Evolutionary conservation across 257 asterid species (phyloP), one percentile per base, ranked within the genome.

Genomic region (Nemophila menziesii): DNA sequence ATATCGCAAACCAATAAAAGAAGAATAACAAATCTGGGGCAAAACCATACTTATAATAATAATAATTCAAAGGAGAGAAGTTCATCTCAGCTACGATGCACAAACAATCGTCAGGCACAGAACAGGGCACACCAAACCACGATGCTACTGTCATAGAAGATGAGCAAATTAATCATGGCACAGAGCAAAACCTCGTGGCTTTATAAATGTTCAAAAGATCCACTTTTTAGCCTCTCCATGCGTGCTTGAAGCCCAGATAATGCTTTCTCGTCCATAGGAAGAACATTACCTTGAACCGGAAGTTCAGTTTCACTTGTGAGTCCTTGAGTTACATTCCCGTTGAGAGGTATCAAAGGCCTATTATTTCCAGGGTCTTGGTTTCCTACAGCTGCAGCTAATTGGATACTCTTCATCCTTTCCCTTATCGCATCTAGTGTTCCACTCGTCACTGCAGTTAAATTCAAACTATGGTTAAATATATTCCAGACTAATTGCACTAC

Each of bases 351-450:
- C 62, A 75, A 57, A 18, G 92, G 82, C 51, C 77, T 68, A n/a
- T n/a, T n/a, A 58, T 26, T 66, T 51, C 76, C 78, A 7, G 76
- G 11, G 20, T 82, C 97, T 0, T 68, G 71, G 44, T 70, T 79
- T 60, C 80, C 92, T 24, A 66, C 65, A 33, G 80, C 67, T 19
- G 97, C 73, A 20, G 92, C 79, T 64, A 82, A 48, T 52, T 86
- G 95, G 44, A 90, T 90, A 79, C 94, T 86, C 74, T 77, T 90
- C 99, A 90, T 90, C 67, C 96, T 79, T 74, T 90, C 99, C 53
- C 99, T 70, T 44, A 90, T 90, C 8, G 94, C 96, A 59, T 90
- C 99, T 53, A 90, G 54, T 16, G 94, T 68, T 60, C 96, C 99
- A 21, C 77, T 71, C 19, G 82, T 43, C 42, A 90, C 99, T 90